These are phyloP conservation scores for Starmerella etchellsii DNA, from an alignment of 805 yeast genomes.

Conservation along the genomic window DNA sequence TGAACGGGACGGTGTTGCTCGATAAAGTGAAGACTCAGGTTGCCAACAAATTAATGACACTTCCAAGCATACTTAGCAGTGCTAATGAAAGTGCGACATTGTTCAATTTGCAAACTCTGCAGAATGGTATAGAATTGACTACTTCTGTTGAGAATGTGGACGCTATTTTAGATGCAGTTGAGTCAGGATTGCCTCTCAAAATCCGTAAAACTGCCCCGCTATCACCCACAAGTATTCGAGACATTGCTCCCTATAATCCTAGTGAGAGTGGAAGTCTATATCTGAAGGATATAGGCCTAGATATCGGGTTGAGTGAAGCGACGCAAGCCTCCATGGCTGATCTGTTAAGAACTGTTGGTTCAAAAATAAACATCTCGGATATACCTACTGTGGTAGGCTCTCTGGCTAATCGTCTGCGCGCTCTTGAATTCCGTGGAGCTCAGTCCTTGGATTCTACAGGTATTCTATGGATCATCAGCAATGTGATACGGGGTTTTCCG, in stretches of 20 bases:
- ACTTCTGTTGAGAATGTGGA: slow-evolving; percentile 2
- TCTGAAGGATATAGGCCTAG: slow-evolving; percentile 6
- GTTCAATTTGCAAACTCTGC: slow-evolving; percentile 5
- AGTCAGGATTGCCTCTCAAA: slow-evolving; percentile 6
- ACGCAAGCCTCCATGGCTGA: slow-evolving; percentile 5
- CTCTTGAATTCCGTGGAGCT: not conserved
- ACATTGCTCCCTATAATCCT: not conserved
- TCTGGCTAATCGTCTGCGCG: slow-evolving; percentile 4
- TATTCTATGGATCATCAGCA: slow-evolving; percentile 14
- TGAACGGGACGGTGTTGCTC: not conserved
- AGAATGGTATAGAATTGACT: not conserved
- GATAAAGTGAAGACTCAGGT: not conserved
- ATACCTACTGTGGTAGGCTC: not conserved
- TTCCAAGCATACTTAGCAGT: slow-evolving; percentile 7
- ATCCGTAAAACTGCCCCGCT: not conserved
- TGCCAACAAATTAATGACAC: slow-evolving; percentile 3
- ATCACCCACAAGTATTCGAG: not conserved
- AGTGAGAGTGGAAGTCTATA: not conserved
- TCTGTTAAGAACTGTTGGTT: slow-evolving; percentile 9
- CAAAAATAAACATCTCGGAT: not conserved
- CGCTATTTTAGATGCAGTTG: slow-evolving; percentile 8
- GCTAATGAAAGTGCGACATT: slow-evolving; percentile 8
- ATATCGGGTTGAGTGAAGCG: not conserved
- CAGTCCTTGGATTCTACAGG: slow-evolving; percentile 7
- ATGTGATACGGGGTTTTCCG: slow-evolving; percentile 7